Evolutionary conservation across 305 asterid genomes (phyloP).

Genomic region (Lippia alba): DNA sequence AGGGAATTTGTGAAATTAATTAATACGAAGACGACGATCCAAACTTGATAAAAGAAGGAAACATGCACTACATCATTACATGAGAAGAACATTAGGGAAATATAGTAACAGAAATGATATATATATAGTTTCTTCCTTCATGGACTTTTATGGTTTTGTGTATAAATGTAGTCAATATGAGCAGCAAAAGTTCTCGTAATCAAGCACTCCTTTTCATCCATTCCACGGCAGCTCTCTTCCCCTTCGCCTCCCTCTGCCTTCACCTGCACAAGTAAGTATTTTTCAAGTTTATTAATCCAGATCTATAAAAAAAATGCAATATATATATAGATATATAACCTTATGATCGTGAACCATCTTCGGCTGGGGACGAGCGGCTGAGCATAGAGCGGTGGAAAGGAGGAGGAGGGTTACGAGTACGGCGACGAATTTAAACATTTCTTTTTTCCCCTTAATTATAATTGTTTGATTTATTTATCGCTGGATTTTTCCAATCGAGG

Average conservation of each 20-base stretch:
- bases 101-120: neutral
- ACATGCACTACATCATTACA: no score
- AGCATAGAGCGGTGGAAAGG: slow-evolving; percentile 30
- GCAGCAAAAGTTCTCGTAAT: slow-evolving; percentile 53
- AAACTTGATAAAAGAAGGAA: no score
- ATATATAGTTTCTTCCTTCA: slow-evolving; percentile 1
- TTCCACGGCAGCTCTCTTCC: slow-evolving; percentile 47
- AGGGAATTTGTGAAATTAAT: neutral
- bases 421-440: slow-evolving; percentile 42
- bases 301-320: no score
- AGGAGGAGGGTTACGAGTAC: slow-evolving; percentile 44
- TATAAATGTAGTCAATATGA: slow-evolving; percentile 60
- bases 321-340: no score
- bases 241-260: slow-evolving; percentile 10
- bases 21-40: neutral
- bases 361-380: slow-evolving; percentile 35
- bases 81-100: neutral
- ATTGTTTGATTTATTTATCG: neutral
- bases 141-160: slow-evolving; percentile 48
- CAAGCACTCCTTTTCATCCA: slow-evolving; percentile 52
- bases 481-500: neutral
- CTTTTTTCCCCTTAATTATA: neutral
- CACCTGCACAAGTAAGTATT: slow-evolving; percentile 8
- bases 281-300: no score
- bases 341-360: neutral